Conservation (phyloP, 1,284 basidiomycete genomes). For the Cystobasidiaceae sp. region DNA sequence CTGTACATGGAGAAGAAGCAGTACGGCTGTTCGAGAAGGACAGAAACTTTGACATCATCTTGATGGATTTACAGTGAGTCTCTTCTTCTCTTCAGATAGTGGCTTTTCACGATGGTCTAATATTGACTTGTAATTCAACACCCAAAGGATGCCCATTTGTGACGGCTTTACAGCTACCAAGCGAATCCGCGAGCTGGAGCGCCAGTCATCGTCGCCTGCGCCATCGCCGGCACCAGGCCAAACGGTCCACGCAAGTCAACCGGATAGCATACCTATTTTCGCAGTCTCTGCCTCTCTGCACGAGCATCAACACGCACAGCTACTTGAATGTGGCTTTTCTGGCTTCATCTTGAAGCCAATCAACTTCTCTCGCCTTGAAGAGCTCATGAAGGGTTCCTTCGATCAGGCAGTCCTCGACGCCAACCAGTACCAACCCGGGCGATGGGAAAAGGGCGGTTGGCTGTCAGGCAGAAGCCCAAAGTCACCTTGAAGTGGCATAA, state of each 20-base stretch:
- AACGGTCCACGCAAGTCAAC: constrained; percentile 41
- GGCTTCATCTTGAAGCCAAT: constrained; percentile 40
- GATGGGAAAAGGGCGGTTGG: constrained; percentile 31
- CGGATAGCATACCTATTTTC: constrained; percentile 48
- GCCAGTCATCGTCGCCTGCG: neutral
- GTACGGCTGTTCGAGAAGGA: constrained; percentile 40
- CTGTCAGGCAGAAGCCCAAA: neutral
- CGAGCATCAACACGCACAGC: constrained; percentile 33
- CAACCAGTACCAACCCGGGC: constrained; percentile 54
- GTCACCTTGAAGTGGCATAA: neutral
- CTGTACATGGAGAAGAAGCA: constrained; percentile 42
- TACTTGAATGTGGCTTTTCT: constrained; percentile 38
- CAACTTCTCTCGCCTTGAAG: constrained; percentile 53
- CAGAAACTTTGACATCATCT: constrained; percentile 36
- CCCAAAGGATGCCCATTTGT: constrained; percentile 39
- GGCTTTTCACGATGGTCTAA: neutral
- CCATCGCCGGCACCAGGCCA: neutral
- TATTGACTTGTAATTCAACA: neutral
- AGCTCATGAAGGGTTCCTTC: constrained; percentile 58
- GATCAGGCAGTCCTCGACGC: constrained; percentile 54
- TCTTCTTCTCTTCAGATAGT: neutral
- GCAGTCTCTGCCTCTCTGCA: constrained; percentile 45
- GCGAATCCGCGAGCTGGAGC: constrained; percentile 39
- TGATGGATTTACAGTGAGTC: constrained; percentile 40
- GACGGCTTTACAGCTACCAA: constrained; percentile 40